Base-by-base conservation (phyloP, 225 moss, liverwort and hornwort genomes). In the Polytrichum formosum region DNA sequence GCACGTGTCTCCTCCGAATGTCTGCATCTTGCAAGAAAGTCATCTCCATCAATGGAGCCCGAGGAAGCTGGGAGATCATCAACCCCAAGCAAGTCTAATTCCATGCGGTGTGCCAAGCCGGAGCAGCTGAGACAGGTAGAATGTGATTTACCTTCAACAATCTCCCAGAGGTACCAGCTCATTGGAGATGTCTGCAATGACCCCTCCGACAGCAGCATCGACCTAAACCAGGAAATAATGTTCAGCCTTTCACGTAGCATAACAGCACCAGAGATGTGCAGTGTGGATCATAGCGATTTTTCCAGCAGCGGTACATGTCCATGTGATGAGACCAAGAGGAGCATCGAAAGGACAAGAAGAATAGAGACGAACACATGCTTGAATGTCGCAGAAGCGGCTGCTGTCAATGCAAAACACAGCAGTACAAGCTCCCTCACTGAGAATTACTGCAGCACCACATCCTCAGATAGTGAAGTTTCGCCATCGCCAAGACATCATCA, bases 301-400 rank as follows among this genome's bases (percentile, higher is more conserved):
- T 74, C 53, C 37, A 81, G 87, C 63, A 64, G 69, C 22, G 76
- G 58, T 7, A 58, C 80, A 33, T 58, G 54, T 35, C 63, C 64
- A 10, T 54, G 46, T 20, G 87, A 81, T 66, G 80, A 73, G 5
- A 69, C 74, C 2, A 81, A 83, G 72, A 81, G 78, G 19, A 86
- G 80, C 55, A 76, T 80, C 0, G 78, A 74, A 54, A 81, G 65
- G 64, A 71, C 61, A 35, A 70, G 68, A 69, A 53, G 66, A 54
- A 65, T 67, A 46, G 23, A 37, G 9, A 10, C n/a, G 30, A 22
- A 9, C 46, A 46, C 46, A 16, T 46, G 46, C 46, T 46, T 46
- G 46, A 46, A 10, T 46, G 46, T 16, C 46, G 13, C 21, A 37
- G 19, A 30, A 26, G 8, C 23, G n/a, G 20, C 53, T 18, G 29